Percentiles rank a stretch among this genome's conserved stretches.
Evolutionary conservation across 2,329 filamentous ascomycete species (phyloP).

Genomic region (Aspergillus vadensis): DNA sequence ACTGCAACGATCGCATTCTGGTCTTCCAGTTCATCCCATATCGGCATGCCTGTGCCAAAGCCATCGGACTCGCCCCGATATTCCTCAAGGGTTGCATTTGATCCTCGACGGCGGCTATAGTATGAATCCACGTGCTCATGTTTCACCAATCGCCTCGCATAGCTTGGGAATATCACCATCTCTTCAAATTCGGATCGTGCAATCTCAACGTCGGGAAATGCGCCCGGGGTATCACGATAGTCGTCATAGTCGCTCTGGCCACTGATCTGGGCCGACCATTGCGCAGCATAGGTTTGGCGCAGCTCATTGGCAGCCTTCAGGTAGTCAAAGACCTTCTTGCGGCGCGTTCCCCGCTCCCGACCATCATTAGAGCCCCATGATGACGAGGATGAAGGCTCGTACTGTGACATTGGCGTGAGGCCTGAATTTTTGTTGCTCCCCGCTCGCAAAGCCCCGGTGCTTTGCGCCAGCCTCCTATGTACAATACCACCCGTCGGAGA

Average conservation of each 20-base stretch:
- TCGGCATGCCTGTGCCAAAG: constrained; percentile 68
- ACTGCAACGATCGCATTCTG: constrained; percentile 88
- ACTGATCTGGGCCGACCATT: constrained; percentile 52
- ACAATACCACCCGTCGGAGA: constrained; percentile 9
- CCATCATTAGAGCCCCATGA: constrained; percentile 28
- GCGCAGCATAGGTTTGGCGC: constrained; percentile 65
- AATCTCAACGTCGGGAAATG: constrained; percentile 84
- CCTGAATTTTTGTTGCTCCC: constrained; percentile 22
- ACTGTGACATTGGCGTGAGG: constrained; percentile 29
- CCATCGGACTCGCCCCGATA: constrained; percentile 46
- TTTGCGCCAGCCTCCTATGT: constrained; percentile 13
- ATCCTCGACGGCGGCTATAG: constrained; percentile 32
- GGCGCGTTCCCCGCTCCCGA: constrained; percentile 66
- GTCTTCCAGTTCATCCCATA: constrained; percentile 79
- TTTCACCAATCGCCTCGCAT: constrained; percentile 73
- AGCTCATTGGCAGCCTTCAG: constrained; percentile 72
- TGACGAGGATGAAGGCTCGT: constrained; percentile 27
- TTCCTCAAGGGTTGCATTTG: constrained; percentile 38
- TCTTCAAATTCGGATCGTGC: constrained; percentile 80
- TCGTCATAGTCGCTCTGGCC: constrained; percentile 43
- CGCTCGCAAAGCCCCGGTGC: constrained; percentile 16
- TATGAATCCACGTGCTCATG: constrained; percentile 38
- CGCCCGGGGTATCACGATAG: constrained; percentile 63
- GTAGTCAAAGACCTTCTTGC: constrained; percentile 76
- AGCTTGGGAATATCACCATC: constrained; percentile 93